Percentiles rank a stretch among this genome's conserved stretches.
Conservation (phyloP, 1,284 basidiomycete species). For the Ceratobasidium sp. region DNA sequence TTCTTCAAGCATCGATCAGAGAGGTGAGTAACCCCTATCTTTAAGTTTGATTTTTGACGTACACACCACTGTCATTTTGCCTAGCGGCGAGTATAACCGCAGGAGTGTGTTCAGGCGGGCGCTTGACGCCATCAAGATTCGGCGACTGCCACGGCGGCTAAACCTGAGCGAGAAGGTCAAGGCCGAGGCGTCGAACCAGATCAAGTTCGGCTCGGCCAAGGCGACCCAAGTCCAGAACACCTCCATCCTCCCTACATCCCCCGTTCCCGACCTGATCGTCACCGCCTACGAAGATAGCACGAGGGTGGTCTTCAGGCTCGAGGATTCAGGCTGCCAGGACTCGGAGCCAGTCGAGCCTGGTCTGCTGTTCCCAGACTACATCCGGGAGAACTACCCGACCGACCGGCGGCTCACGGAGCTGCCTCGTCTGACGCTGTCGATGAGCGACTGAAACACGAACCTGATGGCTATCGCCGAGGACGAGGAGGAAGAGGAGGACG, state of each 20-base stretch:
- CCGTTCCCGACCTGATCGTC: neutral
- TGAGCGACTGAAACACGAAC: neutral
- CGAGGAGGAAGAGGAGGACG: neutral
- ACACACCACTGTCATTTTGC: no score
- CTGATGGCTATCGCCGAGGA: neutral
- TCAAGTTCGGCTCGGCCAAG: no score
- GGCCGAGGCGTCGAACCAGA: no score
- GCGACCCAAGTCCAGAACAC: neutral
- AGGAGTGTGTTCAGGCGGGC: no score
- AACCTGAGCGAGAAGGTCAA: no score
- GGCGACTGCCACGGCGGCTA: no score
- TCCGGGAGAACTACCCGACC: neutral
- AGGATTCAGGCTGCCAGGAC: neutral
- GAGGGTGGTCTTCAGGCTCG: neutral
- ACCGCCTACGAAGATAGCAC: neutral
- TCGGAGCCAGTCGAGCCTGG: neutral
- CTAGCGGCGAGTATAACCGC: no score
- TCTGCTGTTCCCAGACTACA: neutral
- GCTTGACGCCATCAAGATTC: no score
- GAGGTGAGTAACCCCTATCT: no score
- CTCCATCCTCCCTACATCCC: neutral
- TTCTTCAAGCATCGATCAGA: no score
- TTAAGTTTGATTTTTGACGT: no score
- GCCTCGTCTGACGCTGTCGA: neutral
- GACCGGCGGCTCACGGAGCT: neutral